phyloP scores from a whole-genome alignment of 2,329 filamentous ascomycete species.

The Leptographium lundbergii region DNA sequence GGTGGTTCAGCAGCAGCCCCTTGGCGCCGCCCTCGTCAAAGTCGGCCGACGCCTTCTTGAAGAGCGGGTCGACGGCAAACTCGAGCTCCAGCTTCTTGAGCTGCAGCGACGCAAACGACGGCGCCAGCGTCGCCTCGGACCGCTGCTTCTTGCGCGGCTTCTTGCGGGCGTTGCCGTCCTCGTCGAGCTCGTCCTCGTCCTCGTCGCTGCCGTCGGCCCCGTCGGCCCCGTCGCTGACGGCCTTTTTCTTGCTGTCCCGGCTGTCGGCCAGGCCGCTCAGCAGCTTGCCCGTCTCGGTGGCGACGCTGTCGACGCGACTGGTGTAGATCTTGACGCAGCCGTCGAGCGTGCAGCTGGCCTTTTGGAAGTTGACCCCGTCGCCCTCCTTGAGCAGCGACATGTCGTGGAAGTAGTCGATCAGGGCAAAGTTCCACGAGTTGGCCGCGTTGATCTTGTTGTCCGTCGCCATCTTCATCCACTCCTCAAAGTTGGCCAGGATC shows the following conservation, averaged over 20 bases:
- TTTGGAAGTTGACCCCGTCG: conserved; percentile 96
- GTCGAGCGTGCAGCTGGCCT: conserved; percentile 92
- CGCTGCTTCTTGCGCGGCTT: conserved; percentile 61
- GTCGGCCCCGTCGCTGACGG: conserved; percentile 49
- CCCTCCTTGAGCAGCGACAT: conserved; percentile 96
- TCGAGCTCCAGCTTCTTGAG: conserved; percentile 97
- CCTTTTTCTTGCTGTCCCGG: conserved; percentile 62
- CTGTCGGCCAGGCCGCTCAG: conserved; percentile 87
- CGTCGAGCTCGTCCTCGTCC: conserved; percentile 44
- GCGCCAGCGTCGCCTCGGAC: conserved; percentile 84
- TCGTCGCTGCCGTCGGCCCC: conserved; percentile 52
- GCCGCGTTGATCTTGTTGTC: conserved; percentile 98
- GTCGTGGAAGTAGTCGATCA: conserved; percentile 99
- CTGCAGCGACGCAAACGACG: conserved; percentile 76
- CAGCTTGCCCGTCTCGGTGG: conserved; percentile 90
- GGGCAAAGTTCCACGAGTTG: conserved; percentile 99
- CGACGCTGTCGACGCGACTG: conserved; percentile 93
- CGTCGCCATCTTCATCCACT: conserved; percentile 99
- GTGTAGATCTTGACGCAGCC: conserved; percentile 99
- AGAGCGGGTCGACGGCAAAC: conserved; percentile 92
- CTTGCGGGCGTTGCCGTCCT: conserved; percentile 37
- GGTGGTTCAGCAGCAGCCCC: conserved; percentile 83
- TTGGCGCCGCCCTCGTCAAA: conserved; percentile 98
- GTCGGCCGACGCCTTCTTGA: conserved; percentile 97
- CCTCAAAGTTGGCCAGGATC: conserved; percentile 94